These are phyloP conservation scores for Phytopythium montanum DNA, from an alignment of 352 stramenopile genomes.

Conservation along the genomic window DNA sequence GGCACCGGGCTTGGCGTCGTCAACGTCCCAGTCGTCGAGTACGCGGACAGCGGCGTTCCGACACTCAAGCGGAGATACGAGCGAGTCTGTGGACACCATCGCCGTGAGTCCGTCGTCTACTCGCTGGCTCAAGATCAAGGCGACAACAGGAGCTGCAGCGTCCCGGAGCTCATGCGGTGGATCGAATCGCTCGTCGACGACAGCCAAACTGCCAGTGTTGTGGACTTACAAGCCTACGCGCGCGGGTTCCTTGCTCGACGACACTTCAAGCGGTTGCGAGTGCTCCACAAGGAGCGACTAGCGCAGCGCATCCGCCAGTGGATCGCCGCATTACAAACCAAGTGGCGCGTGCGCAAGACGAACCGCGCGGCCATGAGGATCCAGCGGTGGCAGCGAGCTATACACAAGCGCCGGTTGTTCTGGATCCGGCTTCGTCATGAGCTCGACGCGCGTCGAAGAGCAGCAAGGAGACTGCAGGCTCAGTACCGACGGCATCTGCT, in stretches of 20 bases:
- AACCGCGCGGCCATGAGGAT: slow-evolving; percentile 17
- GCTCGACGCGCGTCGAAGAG: slow-evolving; percentile 9
- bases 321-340: slow-evolving; percentile 14
- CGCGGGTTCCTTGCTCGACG: slow-evolving; percentile 11
- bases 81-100: slow-evolving; percentile 8
- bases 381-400: slow-evolving; percentile 21
- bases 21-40: background rate
- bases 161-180: slow-evolving; percentile 15
- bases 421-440: slow-evolving; percentile 16
- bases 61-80: slow-evolving; percentile 11
- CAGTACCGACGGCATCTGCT: slow-evolving; percentile 6
- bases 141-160: background rate
- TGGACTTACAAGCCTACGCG: slow-evolving; percentile 14
- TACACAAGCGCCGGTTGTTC: slow-evolving; percentile 14
- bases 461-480: slow-evolving; percentile 10
- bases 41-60: background rate
- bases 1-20: slow-evolving; percentile 6
- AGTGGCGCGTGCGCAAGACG: slow-evolving; percentile 13
- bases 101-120: background rate
- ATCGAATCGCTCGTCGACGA: slow-evolving; percentile 11
- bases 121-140: background rate
- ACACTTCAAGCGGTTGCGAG: slow-evolving; percentile 15
- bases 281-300: slow-evolving; percentile 13
- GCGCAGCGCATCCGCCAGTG: slow-evolving; percentile 20
- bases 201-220: slow-evolving; percentile 11